These are phyloP conservation scores for Thelonectria olida DNA, from an alignment of 2,329 filamentous ascomycete genomes.

Conservation along the genomic window DNA sequence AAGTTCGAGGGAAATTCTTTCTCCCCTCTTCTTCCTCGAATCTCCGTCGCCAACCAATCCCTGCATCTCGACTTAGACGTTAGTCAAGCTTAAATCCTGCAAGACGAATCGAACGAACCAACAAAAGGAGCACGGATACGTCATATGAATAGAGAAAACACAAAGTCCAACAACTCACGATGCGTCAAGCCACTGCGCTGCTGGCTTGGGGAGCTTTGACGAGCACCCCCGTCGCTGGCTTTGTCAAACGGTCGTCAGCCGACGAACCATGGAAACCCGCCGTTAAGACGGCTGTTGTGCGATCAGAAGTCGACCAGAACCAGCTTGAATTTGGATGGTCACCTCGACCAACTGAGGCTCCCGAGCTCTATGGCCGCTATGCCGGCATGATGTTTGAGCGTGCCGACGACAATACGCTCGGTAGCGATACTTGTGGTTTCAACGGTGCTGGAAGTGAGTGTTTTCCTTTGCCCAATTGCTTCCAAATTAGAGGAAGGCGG, in stretches of 20 bases:
- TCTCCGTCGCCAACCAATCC: not conserved
- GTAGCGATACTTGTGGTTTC: conserved; percentile 44
- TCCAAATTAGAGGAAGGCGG: not conserved
- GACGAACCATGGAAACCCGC: conserved; percentile 43
- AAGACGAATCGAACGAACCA: not conserved
- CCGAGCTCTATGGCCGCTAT: conserved; percentile 39
- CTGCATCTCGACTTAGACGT: too few species aligned
- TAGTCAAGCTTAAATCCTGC: not conserved
- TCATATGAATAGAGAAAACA: not conserved
- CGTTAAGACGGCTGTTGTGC: conserved; percentile 35
- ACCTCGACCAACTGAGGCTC: conserved; percentile 44
- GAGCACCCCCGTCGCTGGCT: conserved; percentile 34
- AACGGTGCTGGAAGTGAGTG: conserved; percentile 43
- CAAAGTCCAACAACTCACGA: conserved; percentile 4
- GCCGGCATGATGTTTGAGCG: conserved; percentile 44
- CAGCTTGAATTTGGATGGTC: conserved; percentile 44
- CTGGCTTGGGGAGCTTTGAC: conserved; percentile 36
- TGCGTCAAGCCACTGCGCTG: conserved; percentile 33
- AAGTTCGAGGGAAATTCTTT: not conserved
- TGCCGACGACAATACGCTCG: conserved; percentile 41
- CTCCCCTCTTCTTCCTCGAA: too few species aligned
- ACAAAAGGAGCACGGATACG: not conserved
- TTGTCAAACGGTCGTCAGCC: conserved; percentile 32
- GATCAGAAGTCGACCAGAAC: conserved; percentile 24
- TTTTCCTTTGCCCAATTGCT: not conserved